These are phyloP conservation scores for Isatis tinctoria DNA, from an alignment of 345 rosid genomes.

Conservation along the genomic window DNA sequence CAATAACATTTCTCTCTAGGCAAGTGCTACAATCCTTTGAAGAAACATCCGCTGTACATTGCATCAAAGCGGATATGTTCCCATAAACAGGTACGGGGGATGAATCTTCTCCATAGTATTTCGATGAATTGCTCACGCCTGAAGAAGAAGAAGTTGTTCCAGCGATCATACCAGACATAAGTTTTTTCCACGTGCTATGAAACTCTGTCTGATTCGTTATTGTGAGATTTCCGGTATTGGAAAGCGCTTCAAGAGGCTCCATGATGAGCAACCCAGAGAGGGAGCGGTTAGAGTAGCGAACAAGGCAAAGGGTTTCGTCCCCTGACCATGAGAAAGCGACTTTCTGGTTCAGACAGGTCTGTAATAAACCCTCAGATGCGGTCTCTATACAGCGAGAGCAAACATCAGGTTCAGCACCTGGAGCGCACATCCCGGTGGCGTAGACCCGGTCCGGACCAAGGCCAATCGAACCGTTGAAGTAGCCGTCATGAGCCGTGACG, in stretches of 20 bases:
- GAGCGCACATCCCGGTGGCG: conserved; percentile 7
- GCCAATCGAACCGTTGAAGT: neutral
- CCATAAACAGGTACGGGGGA: neutral
- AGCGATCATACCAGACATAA: neutral
- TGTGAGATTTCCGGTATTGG: neutral
- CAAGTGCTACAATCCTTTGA: conserved; percentile 18
- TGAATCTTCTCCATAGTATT: neutral
- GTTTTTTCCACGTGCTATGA: neutral
- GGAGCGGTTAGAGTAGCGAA: conserved; percentile 38
- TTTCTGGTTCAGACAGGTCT: conserved; percentile 21
- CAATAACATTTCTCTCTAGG: neutral
- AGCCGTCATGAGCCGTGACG: neutral
- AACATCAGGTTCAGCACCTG: neutral
- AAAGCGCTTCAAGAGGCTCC: neutral
- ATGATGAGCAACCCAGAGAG: neutral
- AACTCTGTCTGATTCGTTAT: neutral
- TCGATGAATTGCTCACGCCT: neutral
- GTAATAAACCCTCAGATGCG: neutral
- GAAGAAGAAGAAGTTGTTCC: neutral
- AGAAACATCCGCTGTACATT: conserved; percentile 37
- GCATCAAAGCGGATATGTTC: conserved; percentile 23
- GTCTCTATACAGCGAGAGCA: conserved; percentile 30
- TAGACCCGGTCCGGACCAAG: neutral
- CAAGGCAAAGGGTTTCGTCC: conserved; percentile 21
- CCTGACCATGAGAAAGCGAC: conserved; percentile 37